Percentiles rank a stretch among this genome's conserved stretches.
phyloP scores from a whole-genome alignment of 805 yeast genomes.

The Nakazawaea ambrosiae region DNA sequence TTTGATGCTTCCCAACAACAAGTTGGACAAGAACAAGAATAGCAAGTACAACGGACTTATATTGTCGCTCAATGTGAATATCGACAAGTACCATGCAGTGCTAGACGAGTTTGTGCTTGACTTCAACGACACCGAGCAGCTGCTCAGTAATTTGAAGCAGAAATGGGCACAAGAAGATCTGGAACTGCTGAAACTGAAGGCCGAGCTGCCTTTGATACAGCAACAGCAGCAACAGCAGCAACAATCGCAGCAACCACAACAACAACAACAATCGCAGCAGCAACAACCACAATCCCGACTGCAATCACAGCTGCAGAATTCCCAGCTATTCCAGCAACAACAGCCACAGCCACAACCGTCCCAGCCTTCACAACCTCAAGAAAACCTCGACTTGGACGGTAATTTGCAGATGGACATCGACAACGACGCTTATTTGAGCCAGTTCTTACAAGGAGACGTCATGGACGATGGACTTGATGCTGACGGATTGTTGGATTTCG shows the following conservation, averaged over 20 bases:
- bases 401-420: constrained; percentile 7
- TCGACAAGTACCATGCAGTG: constrained; percentile 5
- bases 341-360: not conserved
- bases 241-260: not conserved
- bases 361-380: not conserved
- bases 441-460: constrained; percentile 9
- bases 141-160: constrained; percentile 1
- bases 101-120: constrained; percentile 10
- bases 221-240: not conserved
- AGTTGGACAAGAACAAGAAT: constrained; percentile 4
- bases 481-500: constrained; percentile 6
- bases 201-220: not conserved
- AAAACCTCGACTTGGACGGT: not conserved
- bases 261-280: not conserved
- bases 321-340: not conserved
- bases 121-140: constrained; percentile 6
- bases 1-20: constrained; percentile 10
- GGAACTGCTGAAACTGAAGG: not conserved
- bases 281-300: not conserved
- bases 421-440: constrained; percentile 10
- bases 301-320: not conserved
- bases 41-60: constrained; percentile 6
- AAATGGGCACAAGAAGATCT: constrained; percentile 4
- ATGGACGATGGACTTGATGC: constrained; percentile 1
- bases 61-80: constrained; percentile 2